Conservation (phyloP, 2,329 filamentous ascomycete species). For the Sporothrix phasma region DNA sequence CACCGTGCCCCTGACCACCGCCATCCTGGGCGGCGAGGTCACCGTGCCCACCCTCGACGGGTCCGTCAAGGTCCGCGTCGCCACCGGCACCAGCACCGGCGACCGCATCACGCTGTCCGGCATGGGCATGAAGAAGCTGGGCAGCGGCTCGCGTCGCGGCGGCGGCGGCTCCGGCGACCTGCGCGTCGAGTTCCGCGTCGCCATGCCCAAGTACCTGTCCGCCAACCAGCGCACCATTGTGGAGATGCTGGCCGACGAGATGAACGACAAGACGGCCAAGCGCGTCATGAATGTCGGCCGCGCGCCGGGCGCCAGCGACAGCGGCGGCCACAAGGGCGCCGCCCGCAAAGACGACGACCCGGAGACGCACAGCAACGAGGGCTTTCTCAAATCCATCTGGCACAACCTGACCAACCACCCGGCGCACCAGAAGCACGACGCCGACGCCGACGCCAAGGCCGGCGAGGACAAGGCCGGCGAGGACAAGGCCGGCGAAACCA, state of each 20-base stretch:
- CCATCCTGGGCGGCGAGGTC: constrained; percentile 82
- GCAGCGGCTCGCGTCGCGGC: constrained; percentile 48
- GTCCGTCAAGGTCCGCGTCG: constrained; percentile 80
- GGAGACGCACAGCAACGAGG: constrained; percentile 62
- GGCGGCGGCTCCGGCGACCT: constrained; percentile 66
- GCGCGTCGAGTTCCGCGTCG: constrained; percentile 86
- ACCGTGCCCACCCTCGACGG: constrained; percentile 83
- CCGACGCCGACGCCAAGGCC: neutral
- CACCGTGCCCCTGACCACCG: constrained; percentile 82
- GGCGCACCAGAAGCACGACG: constrained; percentile 37
- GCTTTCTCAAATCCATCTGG: constrained; percentile 89
- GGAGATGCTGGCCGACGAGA: constrained; percentile 93
- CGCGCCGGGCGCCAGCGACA: constrained; percentile 24
- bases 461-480: neutral
- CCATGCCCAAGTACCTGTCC: constrained; percentile 89
- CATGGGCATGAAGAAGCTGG: constrained; percentile 86
- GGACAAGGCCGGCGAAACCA: neutral
- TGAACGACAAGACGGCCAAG: constrained; percentile 85
- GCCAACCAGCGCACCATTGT: constrained; percentile 86
- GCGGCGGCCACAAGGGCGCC: neutral
- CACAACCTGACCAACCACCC: constrained; percentile 78
- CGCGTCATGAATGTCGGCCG: constrained; percentile 74
- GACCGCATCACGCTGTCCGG: constrained; percentile 82
- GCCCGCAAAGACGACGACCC: constrained; percentile 24
- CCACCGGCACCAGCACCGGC: constrained; percentile 83